A percentile compares a stretch with the other conserved stretches of the same genome.
These are phyloP conservation scores for Plasmodium adleri DNA, from an alignment of 169 alveolate species.

Conservation along the genomic window DNA sequence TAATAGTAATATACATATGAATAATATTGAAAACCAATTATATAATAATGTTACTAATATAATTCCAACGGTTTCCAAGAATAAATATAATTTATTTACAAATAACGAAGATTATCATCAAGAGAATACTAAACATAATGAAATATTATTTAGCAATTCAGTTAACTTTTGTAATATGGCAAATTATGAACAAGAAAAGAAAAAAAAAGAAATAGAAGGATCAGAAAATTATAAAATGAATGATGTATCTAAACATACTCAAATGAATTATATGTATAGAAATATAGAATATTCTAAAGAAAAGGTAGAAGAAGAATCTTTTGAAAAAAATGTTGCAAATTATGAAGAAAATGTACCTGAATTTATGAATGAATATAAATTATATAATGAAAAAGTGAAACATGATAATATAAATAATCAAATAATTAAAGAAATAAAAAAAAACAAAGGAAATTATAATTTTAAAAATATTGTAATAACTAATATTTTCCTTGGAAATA, in stretches of 20 bases:
- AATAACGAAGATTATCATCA: conserved; percentile 15
- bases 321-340: neutral
- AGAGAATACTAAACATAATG: conserved; percentile 4
- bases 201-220: conserved; percentile 4
- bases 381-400: conserved; percentile 21
- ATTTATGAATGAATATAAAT: conserved; percentile 19
- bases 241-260: conserved; percentile 6
- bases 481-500: conserved; percentile 84
- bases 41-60: conserved; percentile 14
- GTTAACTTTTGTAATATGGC: conserved; percentile 13
- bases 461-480: conserved; percentile 53
- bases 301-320: neutral
- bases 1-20: neutral
- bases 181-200: conserved; percentile 28
- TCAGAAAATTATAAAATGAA: conserved; percentile 4
- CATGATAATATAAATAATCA: conserved; percentile 44
- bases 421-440: conserved; percentile 31
- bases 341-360: conserved; percentile 4
- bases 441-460: conserved; percentile 25
- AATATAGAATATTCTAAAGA: neutral
- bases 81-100: conserved; percentile 21
- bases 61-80: conserved; percentile 15
- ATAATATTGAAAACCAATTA: neutral
- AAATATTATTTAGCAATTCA: conserved; percentile 5
- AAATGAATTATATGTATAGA: neutral